Conservation (phyloP, 805 yeast genomes). For the Starmera pachycereana region DNA sequence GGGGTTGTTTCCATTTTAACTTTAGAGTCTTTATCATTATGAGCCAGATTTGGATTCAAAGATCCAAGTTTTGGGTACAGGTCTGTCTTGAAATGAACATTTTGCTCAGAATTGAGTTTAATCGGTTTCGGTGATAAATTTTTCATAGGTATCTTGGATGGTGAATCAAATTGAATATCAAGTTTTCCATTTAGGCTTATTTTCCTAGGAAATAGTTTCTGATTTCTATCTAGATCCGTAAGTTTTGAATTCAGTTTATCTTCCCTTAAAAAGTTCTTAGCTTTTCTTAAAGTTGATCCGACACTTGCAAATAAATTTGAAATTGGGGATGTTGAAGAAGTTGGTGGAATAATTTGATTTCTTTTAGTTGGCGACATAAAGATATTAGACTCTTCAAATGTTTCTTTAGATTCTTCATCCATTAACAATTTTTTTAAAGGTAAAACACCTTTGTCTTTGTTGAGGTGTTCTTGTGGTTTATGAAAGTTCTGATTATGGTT, state of each 20-base stretch:
- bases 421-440: too few species aligned
- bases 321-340: slow-evolving; percentile 13
- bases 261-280: slow-evolving; percentile 9
- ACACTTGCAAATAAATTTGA: slow-evolving; percentile 16
- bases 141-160: not conserved
- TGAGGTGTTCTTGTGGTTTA: too few species aligned
- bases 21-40: not conserved
- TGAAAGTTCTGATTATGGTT: too few species aligned
- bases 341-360: slow-evolving; percentile 1
- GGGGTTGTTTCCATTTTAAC: too few species aligned
- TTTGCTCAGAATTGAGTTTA: too few species aligned
- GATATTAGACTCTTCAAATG: too few species aligned
- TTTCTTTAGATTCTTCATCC: too few species aligned
- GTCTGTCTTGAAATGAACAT: too few species aligned
- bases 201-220: not conserved
- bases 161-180: not conserved
- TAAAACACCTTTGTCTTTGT: too few species aligned
- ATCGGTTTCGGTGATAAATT: not conserved
- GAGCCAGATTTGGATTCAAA: not conserved
- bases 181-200: not conserved
- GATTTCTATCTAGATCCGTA: slow-evolving; percentile 1
- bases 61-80: too few species aligned
- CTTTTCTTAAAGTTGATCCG: slow-evolving; percentile 15
- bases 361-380: too few species aligned
- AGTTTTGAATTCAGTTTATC: not conserved